Evolutionary conservation across 2,329 filamentous ascomycete species (phyloP), one percentile per base, ranked within the genome.

Genomic region (Penicillium polonicum): DNA sequence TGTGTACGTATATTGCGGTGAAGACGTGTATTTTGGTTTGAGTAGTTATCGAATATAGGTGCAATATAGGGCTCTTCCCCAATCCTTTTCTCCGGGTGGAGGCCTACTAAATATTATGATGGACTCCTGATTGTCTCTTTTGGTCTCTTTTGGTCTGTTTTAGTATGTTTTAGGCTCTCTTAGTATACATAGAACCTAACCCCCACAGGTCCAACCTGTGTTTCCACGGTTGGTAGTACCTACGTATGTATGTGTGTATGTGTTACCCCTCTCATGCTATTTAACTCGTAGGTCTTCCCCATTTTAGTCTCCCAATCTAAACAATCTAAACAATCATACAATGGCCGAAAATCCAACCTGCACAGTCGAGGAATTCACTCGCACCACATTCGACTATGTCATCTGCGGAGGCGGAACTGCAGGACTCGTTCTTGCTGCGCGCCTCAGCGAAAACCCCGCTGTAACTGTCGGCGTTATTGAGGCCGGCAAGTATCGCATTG

Each of bases 381-480:
- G 39, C 21, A 61, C 56, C n/a, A 41, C 52, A 17, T 68, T 68
- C 44, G 65, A 68, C 54, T 68, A 63, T 33, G 55, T 83, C 48
- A 67, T 85, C 55, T 70, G 82, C 36, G 82, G 83, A 33, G 83
- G 82, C n/a, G 82, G 82, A 5, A 83, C 80, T 3, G 80, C 81
- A 4, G 82, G 82, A 2, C 70, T 83, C 9, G 74, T 71, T 0
- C 72, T 84, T 23, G 66, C 66, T 8, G 60, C 63, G 1, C 66
- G 66, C n/a, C 55, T 85, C 1, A 77, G 76, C 2, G 78, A 82
- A 54, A 66, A 79, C 46, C 61, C 74, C 31, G 58, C 68, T 43
- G 58, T 78, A 57, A 69, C 69, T 3, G 73, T 84, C 17, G 76
- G 74, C 1, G 73, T 81, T 0, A 66, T 81, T 29, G 79, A 81